Base-by-base conservation (phyloP, 1,284 basidiomycete species). In the Uromyces viciae-fabae region DNA sequence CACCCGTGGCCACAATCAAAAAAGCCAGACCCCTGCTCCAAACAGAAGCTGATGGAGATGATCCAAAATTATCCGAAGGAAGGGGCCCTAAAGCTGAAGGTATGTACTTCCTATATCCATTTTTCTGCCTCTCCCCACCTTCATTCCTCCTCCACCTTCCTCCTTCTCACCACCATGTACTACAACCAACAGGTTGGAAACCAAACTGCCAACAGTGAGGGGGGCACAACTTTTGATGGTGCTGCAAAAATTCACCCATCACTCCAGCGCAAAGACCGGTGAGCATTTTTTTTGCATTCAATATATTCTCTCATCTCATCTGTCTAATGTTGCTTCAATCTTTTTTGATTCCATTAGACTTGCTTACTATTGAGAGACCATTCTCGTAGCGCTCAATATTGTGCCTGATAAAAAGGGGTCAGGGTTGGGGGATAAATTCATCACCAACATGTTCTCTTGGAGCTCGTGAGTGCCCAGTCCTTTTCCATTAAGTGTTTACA, bases 1-100 rank as follows among this genome's bases (percentile, higher is more conserved):
- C 52, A 74, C 28, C n/a, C 25, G 2, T 74, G 72, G 72, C 72
- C 72, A 15, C 3, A 5, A 17, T 25, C 52, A 56, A 74, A 74
- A 33, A 74, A 74, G 33, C 46, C 25, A 17, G 72, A 74, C 28
- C 72, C 49, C 25, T 25, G 52, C 2, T 19, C 49, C 9, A 74
- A 74, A 58, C 8, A 31, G 8, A 49, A 56, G 31, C 52, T 74
- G 31, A 56, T 14, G 15, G 28, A 36, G 17, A 33, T 36, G 36
- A 31, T 74, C 9, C 31, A 8, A 33, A 49, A 74, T n/a, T 38
- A 74, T 74, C 72, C 72, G 25, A 74, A n/a, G 3, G 36, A 5
- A 38, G 28, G 33, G 31, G 46, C 72, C 1, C 28, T 56, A 17
- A n/a, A 49, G 9, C 49, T 56, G 9, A 74, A 74, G 42, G 72